Evolutionary conservation across 257 asterid genomes (phyloP).

Genomic region (Eucommia ulmoides): DNA sequence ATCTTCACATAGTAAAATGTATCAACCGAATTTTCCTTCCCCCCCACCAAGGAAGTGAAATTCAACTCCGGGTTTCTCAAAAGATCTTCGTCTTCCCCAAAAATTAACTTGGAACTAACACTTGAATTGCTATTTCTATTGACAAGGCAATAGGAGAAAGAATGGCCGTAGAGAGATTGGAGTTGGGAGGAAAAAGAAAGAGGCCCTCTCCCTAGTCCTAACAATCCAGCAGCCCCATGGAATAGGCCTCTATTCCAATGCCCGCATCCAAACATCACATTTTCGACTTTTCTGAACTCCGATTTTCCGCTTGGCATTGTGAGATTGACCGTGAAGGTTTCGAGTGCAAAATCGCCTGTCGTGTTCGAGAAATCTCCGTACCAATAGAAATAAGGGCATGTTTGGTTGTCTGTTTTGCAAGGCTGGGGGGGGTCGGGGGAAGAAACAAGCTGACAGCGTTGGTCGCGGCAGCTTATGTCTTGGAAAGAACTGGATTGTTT

Average conservation of each 20-base stretch:
- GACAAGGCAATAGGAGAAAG: slow-evolving; percentile 79
- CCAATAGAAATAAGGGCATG: slow-evolving; percentile 89
- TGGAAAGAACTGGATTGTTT: slow-evolving; percentile 33
- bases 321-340: slow-evolving; percentile 73
- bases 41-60: slow-evolving; percentile 41
- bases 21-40: slow-evolving; percentile 46
- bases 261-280: slow-evolving; percentile 93
- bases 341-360: slow-evolving; percentile 74
- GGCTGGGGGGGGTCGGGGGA: slow-evolving; percentile 61
- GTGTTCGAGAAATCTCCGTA: slow-evolving; percentile 92
- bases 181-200: slow-evolving; percentile 77
- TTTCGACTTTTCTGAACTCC: slow-evolving; percentile 44
- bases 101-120: slow-evolving; percentile 70
- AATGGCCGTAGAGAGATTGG: slow-evolving; percentile 54
- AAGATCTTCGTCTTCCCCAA: slow-evolving; percentile 60
- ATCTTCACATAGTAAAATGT: slow-evolving; percentile 69
- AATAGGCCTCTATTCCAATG: slow-evolving; percentile 93
- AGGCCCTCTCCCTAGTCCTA: slow-evolving; percentile 79
- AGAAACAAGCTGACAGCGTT: slow-evolving; percentile 55
- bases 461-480: slow-evolving; percentile 57
- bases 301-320: slow-evolving; percentile 34
- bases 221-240: slow-evolving; percentile 88
- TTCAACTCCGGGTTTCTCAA: slow-evolving; percentile 48
- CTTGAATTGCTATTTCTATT: slow-evolving; percentile 70
- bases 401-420: slow-evolving; percentile 34